Evolutionary conservation across 108 stramenopile genomes (phyloP).

Genomic region (Aureococcus anophagefferens): DNA sequence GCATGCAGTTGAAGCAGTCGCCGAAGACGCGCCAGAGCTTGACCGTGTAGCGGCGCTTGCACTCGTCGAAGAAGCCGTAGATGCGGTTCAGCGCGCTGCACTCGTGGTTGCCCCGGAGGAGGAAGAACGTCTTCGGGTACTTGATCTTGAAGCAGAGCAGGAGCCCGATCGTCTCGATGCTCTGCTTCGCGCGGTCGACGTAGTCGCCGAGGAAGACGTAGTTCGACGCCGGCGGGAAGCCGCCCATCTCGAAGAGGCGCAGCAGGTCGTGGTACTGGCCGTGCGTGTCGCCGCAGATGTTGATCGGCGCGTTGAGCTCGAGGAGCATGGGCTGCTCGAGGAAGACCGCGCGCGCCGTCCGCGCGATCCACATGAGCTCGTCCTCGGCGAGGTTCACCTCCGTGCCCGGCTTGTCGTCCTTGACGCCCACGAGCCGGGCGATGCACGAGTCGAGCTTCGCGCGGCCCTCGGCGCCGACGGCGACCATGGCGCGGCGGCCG

Average conservation of each 20-base stretch:
- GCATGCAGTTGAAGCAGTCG: conserved; percentile 98
- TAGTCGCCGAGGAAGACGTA: conserved; percentile 98
- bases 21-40: conserved; percentile 99
- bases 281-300: conserved; percentile 97
- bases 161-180: conserved; percentile 78
- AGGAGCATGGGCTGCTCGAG: conserved; percentile 92
- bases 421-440: conserved; percentile 34
- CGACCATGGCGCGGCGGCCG: too few relatives aligned
- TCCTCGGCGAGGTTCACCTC: conserved; percentile 40
- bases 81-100: conserved; percentile 97
- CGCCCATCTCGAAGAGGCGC: conserved; percentile 7
- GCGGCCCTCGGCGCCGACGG: too few relatives aligned
- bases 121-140: conserved; percentile 94
- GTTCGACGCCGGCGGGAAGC: conserved; percentile 68
- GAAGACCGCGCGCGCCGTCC: conserved; percentile 72
- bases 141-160: conserved; percentile 79
- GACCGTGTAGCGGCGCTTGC: conserved; percentile 93
- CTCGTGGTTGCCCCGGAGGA: conserved; percentile 99
- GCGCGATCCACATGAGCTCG: conserved; percentile 39
- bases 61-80: conserved; percentile 99
- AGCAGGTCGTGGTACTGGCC: conserved; percentile 52
- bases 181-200: conserved; percentile 93
- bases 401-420: conserved; percentile 41
- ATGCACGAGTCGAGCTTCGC: conserved; percentile 34
- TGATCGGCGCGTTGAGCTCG: conserved; percentile 95